phyloP scores from a whole-genome alignment of 2,329 filamentous ascomycete species.

The Elsinoe arachidis region DNA sequence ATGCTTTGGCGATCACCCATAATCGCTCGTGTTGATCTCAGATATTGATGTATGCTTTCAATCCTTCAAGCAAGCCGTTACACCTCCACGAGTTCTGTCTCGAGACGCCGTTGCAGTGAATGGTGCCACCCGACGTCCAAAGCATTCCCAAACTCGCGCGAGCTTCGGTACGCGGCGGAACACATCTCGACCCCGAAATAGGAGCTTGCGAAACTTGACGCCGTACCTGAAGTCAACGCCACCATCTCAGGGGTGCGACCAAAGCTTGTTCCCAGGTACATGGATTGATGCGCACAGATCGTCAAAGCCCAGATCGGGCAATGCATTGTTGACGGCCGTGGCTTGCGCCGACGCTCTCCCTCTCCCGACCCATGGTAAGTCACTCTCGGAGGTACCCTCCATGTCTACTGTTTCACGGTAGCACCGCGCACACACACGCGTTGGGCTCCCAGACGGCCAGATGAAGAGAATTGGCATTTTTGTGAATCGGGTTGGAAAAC shows the following conservation, averaged over 20 bases:
- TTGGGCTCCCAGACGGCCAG: background rate
- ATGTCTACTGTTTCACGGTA: conserved; percentile 7
- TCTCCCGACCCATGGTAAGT: conserved; percentile 1
- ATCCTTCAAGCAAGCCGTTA: background rate
- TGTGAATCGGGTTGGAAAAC: background rate
- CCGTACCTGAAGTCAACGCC: background rate
- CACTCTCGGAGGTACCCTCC: background rate
- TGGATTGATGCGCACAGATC: conserved; percentile 1
- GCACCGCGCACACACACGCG: background rate
- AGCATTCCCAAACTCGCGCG: background rate
- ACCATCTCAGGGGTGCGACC: background rate
- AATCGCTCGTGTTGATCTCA: background rate
- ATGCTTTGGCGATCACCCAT: background rate
- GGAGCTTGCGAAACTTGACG: background rate
- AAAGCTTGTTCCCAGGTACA: background rate
- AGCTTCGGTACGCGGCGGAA: background rate
- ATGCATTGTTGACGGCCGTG: background rate
- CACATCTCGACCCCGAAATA: conserved; percentile 1
- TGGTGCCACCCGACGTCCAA: background rate
- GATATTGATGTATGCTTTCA: too few species aligned
- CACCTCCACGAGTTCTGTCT: background rate
- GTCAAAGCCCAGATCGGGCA: background rate
- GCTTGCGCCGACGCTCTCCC: background rate
- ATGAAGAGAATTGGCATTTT: background rate
- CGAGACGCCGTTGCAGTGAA: background rate